A percentile compares a stretch with the other conserved stretches of the same genome.
These are phyloP conservation scores for Scortechinia acanthostroma DNA, from an alignment of 2,329 filamentous ascomycete genomes.

Conservation along the genomic window DNA sequence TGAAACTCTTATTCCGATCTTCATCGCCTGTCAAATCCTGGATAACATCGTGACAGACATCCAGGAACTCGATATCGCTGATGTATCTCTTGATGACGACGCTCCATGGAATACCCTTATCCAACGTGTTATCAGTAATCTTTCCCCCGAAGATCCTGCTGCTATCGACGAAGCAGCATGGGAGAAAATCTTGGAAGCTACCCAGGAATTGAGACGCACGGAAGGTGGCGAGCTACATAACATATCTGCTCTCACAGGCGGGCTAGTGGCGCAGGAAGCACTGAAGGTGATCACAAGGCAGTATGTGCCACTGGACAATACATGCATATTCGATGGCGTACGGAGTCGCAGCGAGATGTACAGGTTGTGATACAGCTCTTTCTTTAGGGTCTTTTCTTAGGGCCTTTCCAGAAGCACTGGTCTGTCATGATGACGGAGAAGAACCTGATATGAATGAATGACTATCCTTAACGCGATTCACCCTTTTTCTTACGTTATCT, in stretches of 20 bases:
- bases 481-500: too few relatives aligned
- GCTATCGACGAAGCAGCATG: conserved; percentile 46
- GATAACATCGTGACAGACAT: neutral
- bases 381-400: too few relatives aligned
- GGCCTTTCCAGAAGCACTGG: too few relatives aligned
- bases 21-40: conserved; percentile 12
- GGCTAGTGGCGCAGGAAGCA: conserved; percentile 91
- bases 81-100: conserved; percentile 26
- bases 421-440: too few relatives aligned
- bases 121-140: conserved; percentile 55
- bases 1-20: conserved; percentile 9
- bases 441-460: too few relatives aligned
- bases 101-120: conserved; percentile 60
- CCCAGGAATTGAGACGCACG: conserved; percentile 67
- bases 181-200: conserved; percentile 35
- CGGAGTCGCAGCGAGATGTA: conserved; percentile 31
- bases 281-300: conserved; percentile 80
- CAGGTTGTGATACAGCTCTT: neutral
- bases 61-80: conserved; percentile 5
- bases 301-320: conserved; percentile 67
- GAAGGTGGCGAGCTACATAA: conserved; percentile 86
- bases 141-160: conserved; percentile 26
- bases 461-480: too few relatives aligned
- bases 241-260: conserved; percentile 77
- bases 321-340: conserved; percentile 66